A percentile compares a stretch with the other conserved stretches of the same genome.
These are phyloP conservation scores for Podosphaera xanthii DNA, from an alignment of 2,329 filamentous ascomycete species.

Conservation along the genomic window DNA sequence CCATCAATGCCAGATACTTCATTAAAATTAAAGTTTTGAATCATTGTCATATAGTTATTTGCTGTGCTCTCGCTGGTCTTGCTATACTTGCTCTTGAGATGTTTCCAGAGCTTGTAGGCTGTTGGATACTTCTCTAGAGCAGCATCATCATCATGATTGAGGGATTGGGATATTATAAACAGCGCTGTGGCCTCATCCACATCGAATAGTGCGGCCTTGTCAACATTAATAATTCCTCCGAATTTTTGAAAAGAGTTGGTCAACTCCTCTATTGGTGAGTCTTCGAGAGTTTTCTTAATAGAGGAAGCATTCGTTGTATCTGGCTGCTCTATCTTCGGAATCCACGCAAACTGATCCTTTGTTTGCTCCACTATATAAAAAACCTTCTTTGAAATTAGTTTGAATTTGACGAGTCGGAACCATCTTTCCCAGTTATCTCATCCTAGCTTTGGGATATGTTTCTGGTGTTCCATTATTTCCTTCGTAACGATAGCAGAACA, in stretches of 20 bases:
- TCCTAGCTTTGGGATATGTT: neutral
- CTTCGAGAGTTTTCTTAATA: neutral
- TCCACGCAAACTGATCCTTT: neutral
- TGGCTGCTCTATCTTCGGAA: neutral
- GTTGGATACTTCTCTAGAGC: neutral
- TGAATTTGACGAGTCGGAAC: neutral
- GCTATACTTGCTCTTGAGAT: neutral
- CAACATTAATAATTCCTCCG: too few species aligned
- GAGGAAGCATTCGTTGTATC: neutral
- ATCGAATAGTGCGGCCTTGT: too few species aligned
- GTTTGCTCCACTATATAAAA: neutral
- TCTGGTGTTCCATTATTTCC: neutral
- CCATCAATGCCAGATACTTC: too few species aligned
- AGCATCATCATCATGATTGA: neutral
- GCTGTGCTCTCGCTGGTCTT: neutral
- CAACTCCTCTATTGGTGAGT: neutral
- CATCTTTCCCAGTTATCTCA: neutral
- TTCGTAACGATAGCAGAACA: neutral
- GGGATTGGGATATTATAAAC: neutral
- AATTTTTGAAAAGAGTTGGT: neutral
- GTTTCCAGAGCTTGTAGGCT: neutral
- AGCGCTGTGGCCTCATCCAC: too few species aligned
- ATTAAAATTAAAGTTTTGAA: neutral
- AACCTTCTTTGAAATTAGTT: neutral
- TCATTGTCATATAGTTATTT: neutral